Percentiles rank a stretch among this genome's conserved stretches.
Evolutionary conservation across 345 rosid species (phyloP).

Genomic region (Eucalyptus fibrosa): DNA sequence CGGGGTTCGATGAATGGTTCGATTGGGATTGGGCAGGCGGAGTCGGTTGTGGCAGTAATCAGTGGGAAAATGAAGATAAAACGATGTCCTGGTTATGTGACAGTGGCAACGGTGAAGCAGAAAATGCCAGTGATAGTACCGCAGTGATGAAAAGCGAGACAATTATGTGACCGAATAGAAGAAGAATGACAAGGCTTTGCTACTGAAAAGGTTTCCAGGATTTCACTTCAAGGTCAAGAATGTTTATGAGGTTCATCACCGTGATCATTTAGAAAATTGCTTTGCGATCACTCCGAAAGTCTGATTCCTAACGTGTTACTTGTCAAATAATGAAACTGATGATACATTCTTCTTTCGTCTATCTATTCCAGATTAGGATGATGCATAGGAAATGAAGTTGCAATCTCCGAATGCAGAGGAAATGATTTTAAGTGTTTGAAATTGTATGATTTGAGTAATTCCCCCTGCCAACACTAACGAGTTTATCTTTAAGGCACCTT

Average conservation of each 20-base stretch:
- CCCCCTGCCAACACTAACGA: background rate
- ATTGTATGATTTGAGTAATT: background rate
- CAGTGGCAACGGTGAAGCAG: background rate
- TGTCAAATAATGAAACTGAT: background rate
- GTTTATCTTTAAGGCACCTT: background rate
- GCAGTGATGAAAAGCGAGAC: background rate
- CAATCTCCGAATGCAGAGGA: background rate
- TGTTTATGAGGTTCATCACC: background rate
- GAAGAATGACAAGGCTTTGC: background rate
- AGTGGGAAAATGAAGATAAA: conserved; percentile 3
- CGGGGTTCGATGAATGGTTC: conserved; percentile 7
- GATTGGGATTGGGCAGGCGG: conserved; percentile 12
- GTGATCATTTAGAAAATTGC: background rate
- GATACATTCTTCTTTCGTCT: background rate
- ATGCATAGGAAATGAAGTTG: background rate
- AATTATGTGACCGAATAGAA: background rate
- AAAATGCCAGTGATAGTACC: background rate
- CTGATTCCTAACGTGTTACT: background rate
- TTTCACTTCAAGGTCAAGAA: background rate
- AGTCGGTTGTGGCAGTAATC: background rate
- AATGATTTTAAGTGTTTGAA: background rate
- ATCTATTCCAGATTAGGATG: background rate
- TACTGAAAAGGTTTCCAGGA: background rate
- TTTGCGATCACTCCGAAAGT: background rate
- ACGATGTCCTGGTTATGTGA: conserved; percentile 12